phyloP scores from a whole-genome alignment of 116 monocot species.

The Posidonia oceanica region DNA sequence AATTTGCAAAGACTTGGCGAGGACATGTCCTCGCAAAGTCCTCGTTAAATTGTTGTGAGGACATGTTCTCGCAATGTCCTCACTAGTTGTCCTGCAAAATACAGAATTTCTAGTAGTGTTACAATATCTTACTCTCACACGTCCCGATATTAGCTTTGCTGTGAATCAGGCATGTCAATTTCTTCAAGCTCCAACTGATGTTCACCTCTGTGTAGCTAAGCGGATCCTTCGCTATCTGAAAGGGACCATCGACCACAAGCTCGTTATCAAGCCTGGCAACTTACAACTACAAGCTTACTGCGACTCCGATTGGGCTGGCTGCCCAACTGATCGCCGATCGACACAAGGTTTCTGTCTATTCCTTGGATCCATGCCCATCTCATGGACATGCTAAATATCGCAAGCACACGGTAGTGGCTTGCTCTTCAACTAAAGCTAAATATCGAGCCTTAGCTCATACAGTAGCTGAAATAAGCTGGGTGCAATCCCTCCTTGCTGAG shows the following conservation, averaged over 20 bases:
- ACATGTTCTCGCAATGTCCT: too few relatives aligned
- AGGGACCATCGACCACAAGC: neutral
- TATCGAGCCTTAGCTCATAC: neutral
- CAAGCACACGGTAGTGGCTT: neutral
- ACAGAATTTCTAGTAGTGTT: too few relatives aligned
- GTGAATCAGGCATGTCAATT: neutral
- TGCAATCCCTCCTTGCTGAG: too few relatives aligned
- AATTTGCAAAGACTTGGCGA: too few relatives aligned
- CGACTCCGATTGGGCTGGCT: constrained; percentile 1
- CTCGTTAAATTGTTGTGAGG: too few relatives aligned
- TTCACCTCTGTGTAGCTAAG: neutral
- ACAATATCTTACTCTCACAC: neutral
- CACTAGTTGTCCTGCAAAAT: too few relatives aligned
- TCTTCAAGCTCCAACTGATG: neutral
- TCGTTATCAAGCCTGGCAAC: neutral
- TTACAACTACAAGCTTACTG: neutral
- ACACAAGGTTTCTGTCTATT: neutral
- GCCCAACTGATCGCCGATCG: neutral
- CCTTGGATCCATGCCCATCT: neutral
- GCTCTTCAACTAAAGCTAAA: neutral
- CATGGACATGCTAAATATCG: neutral
- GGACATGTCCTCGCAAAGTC: too few relatives aligned
- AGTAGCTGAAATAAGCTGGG: too few relatives aligned
- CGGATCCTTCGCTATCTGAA: neutral
- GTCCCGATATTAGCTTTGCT: neutral